Evolutionary conservation across 1,284 basidiomycete species (phyloP).

Genomic region (Cryptococcus sp.): DNA sequence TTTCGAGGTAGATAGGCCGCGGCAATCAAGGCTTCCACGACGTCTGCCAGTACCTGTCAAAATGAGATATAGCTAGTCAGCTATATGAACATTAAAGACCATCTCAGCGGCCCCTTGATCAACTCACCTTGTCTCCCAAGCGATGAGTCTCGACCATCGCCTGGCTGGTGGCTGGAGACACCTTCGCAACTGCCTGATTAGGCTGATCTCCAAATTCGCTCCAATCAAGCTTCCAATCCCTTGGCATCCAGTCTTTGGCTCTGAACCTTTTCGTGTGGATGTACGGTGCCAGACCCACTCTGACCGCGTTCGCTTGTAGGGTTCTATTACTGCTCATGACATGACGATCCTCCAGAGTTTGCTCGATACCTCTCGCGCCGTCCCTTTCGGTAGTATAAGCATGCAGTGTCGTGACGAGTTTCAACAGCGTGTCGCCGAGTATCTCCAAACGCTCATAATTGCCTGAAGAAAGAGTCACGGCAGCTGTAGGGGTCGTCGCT

Average conservation of each 20-base stretch:
- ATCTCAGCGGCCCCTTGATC: not conserved
- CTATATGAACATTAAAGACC: not conserved
- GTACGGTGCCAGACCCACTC: slow-evolving; percentile 34
- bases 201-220: not conserved
- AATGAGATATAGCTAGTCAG: slow-evolving; percentile 5
- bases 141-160: slow-evolving; percentile 5
- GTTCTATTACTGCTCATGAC: slow-evolving; percentile 33
- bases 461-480: slow-evolving; percentile 1
- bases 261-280: slow-evolving; percentile 25
- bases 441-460: slow-evolving; percentile 46
- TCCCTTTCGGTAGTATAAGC: slow-evolving; percentile 15
- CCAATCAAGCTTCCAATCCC: slow-evolving; percentile 29
- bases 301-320: slow-evolving; percentile 20
- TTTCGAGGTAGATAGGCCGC: slow-evolving; percentile 32
- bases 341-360: slow-evolving; percentile 25
- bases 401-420: slow-evolving; percentile 31
- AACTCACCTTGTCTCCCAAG: slow-evolving; percentile 42
- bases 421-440: slow-evolving; percentile 46
- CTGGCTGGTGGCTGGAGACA: not conserved
- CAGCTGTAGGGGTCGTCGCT: slow-evolving; percentile 28
- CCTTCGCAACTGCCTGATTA: not conserved
- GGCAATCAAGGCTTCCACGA: slow-evolving; percentile 42
- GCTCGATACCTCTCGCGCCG: slow-evolving; percentile 11
- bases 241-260: slow-evolving; percentile 32
- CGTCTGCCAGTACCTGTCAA: slow-evolving; percentile 40